Conservation (phyloP, 106 monocot genomes). For the Cymbidium sinense region DNA sequence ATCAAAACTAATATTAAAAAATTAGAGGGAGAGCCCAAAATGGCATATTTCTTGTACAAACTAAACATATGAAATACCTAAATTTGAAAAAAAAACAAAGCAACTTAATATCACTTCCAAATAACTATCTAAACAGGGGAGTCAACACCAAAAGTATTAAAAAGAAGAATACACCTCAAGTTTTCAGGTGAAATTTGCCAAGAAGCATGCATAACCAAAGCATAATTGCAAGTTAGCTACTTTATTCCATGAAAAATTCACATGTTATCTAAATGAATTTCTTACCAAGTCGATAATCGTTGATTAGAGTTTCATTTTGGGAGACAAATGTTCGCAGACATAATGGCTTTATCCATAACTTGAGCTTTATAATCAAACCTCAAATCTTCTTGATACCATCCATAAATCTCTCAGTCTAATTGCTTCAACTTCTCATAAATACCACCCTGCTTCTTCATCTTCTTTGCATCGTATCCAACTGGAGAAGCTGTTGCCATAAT, state of each 20-base stretch:
- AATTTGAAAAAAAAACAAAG: too few species aligned
- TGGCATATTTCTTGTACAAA: too few species aligned
- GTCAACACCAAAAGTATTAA: too few species aligned
- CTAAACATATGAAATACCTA: too few species aligned
- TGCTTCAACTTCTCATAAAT: conserved; percentile 28
- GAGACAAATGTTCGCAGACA: background rate
- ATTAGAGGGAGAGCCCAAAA: too few species aligned
- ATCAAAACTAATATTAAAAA: too few species aligned
- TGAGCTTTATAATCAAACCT: background rate
- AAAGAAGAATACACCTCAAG: too few species aligned
- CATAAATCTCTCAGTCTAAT: conserved; percentile 17
- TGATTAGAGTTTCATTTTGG: background rate
- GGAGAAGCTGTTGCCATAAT: conserved; percentile 35
- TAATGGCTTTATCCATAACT: background rate
- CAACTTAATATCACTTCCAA: too few species aligned
- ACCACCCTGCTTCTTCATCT: background rate
- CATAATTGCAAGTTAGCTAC: background rate
- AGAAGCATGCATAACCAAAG: background rate
- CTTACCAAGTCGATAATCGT: background rate
- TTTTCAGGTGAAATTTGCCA: too few species aligned
- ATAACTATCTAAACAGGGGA: too few species aligned
- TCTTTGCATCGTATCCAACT: background rate
- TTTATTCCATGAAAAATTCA: background rate
- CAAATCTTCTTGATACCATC: conserved; percentile 34
- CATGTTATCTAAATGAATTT: background rate